Evolutionary conservation across 2,329 filamentous ascomycete species (phyloP), one percentile per base, ranked within the genome.

Genomic region (Fusarium nurragi): DNA sequence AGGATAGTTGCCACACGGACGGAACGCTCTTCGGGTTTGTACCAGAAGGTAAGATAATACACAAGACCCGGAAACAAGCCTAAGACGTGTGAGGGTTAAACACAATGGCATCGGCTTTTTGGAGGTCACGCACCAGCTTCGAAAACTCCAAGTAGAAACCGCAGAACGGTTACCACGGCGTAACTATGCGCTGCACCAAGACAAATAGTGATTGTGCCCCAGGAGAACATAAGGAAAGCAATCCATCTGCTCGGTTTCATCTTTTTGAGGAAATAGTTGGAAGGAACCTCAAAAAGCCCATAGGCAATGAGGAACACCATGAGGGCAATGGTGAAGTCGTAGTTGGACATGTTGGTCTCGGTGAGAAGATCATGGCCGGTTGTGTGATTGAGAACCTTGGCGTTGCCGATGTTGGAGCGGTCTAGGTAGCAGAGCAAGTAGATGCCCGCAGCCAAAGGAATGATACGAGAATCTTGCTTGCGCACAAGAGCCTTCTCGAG

Each of bases 1-100:
- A 92, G 86, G 0, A 92, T 84, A 54, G 90, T 86, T 4, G 88
- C 88, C 2, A 91, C 86, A 3, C 74, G 84, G 6, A 91, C 75
- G 2, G 88, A 88, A 8, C 90, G 81, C 75, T 93, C 89, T n/a
- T 85, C 83, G 60, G 85, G 85, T 16, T 83, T 87, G 74, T 92
- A 92, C 82, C 90, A 92, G 57, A 91, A 85, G 0, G 89, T 91
- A 13, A 92, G 78, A 21, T 71, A 71, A 22, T 71, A 71, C 2
- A 70, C 65, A 12, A 71, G 48, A 6, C 69, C 69, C 1, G 69
- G 69, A 18, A 70, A 70, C 1, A 71, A 19, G 3, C 67, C 66
- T 68, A 21, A 1, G 55, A 88, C 88, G 74, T 83, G 13, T 67
- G 30, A 67, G 45, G 9, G 3, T n/a, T 4, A 5, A n/a, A 8